A percentile compares a stretch with the other conserved stretches of the same genome.
Evolutionary conservation across 495 filamentous ascomycete genomes (phyloP).

Genomic region (Friedmanniomyces endolithicus): DNA sequence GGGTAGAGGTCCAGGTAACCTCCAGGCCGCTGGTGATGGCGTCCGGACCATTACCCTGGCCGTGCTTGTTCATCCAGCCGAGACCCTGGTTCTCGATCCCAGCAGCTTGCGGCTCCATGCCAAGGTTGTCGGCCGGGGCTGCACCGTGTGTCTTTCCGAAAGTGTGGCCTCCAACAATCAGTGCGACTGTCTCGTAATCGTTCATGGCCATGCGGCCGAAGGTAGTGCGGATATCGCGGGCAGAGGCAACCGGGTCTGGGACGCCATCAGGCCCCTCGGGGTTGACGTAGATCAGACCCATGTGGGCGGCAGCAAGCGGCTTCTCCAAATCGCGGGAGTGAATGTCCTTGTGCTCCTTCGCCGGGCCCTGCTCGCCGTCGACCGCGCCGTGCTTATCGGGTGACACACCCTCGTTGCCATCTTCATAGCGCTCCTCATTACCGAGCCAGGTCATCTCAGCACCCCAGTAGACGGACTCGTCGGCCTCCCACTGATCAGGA

Average conservation of each 20-base stretch:
- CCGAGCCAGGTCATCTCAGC: slow-evolving; percentile 58
- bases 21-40: slow-evolving; percentile 62
- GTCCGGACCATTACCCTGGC: slow-evolving; percentile 48
- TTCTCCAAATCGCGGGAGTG: slow-evolving; percentile 48
- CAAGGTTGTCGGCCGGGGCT: slow-evolving; percentile 43
- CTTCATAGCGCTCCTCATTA: slow-evolving; percentile 51
- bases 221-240: slow-evolving; percentile 54
- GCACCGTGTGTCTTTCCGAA: slow-evolving; percentile 70
- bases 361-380: slow-evolving; percentile 34
- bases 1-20: slow-evolving; percentile 60
- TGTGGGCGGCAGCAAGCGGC: slow-evolving; percentile 52
- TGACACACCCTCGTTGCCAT: slow-evolving; percentile 35
- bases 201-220: slow-evolving; percentile 70
- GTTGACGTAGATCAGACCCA: slow-evolving; percentile 69
- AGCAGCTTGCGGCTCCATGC: slow-evolving; percentile 50
- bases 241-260: slow-evolving; percentile 54
- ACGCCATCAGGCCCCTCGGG: slow-evolving; percentile 60
- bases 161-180: slow-evolving; percentile 62
- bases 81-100: slow-evolving; percentile 50
- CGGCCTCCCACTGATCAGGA: slow-evolving; percentile 55
- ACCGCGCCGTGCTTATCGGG: slow-evolving; percentile 33
- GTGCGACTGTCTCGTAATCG: slow-evolving; percentile 61
- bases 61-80: slow-evolving; percentile 50
- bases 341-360: slow-evolving; percentile 39
- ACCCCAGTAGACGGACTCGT: slow-evolving; percentile 64